A percentile compares a stretch with the other conserved stretches of the same genome.
phyloP scores from a whole-genome alignment of 345 rosid genomes.

The Isatis tinctoria region DNA sequence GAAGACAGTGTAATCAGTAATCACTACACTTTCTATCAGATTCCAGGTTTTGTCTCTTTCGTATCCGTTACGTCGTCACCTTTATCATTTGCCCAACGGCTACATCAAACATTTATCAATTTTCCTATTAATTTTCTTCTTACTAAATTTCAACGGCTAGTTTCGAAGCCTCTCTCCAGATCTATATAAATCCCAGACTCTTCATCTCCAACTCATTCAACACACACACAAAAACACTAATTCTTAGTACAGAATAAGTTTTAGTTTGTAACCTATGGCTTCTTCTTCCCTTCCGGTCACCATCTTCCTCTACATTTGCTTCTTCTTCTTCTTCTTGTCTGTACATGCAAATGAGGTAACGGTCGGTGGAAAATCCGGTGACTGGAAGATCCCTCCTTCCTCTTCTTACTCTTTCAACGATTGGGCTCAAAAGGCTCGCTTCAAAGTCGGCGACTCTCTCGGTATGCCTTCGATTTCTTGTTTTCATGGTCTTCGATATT shows the following conservation, averaged over 20 bases:
- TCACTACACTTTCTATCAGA: neutral
- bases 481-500: neutral
- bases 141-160: conserved; percentile 15
- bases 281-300: conserved; percentile 1
- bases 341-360: conserved; percentile 41
- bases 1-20: neutral
- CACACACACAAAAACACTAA: neutral
- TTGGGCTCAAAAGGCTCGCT: conserved; percentile 68
- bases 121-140: neutral
- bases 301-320: conserved; percentile 4
- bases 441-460: conserved; percentile 58
- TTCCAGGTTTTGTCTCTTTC: conserved; percentile 10
- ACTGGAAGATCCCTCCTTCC: conserved; percentile 58
- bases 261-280: conserved; percentile 24
- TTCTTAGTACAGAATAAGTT: neutral
- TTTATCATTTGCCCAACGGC: conserved; percentile 17
- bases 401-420: conserved; percentile 55
- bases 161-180: neutral
- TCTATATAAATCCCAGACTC: conserved; percentile 7
- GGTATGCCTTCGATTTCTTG: conserved; percentile 31
- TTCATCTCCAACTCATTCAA: neutral
- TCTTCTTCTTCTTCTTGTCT: neutral
- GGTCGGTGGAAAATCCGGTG: conserved; percentile 57
- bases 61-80: conserved; percentile 25
- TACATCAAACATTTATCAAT: neutral